These are phyloP conservation scores for Naegleria fowleri DNA, from an alignment of 208 protist species.

Conservation along the genomic window DNA sequence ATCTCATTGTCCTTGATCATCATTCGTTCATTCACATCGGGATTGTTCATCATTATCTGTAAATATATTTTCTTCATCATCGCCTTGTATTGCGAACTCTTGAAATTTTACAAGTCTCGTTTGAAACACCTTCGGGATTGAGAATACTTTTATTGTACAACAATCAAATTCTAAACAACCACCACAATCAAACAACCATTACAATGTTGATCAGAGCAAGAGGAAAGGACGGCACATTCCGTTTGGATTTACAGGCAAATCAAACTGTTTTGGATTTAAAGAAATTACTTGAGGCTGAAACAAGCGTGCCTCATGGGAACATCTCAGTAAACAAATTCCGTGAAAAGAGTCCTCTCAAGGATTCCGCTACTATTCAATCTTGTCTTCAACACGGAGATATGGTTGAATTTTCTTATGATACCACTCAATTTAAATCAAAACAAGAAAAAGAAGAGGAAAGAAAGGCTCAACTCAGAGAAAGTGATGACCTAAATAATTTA, in stretches of 20 bases:
- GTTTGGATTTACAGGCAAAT: neutral
- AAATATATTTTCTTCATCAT: no score
- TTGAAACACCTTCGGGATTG: no score
- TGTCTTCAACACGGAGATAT: neutral
- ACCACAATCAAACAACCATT: no score
- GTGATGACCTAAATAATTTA: neutral
- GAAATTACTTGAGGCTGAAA: neutral
- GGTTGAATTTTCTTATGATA: neutral
- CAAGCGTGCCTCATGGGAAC: neutral
- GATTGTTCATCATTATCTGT: no score
- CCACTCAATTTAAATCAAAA: neutral
- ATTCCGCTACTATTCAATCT: neutral
- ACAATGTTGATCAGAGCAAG: conserved; percentile 16
- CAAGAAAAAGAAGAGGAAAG: conserved; percentile 2
- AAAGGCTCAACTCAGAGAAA: neutral
- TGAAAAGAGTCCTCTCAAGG: neutral
- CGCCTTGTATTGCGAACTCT: no score
- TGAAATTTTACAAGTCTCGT: no score
- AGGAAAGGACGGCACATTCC: conserved; percentile 25
- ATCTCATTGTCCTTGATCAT: no score
- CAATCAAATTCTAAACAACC: no score
- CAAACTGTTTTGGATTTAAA: neutral
- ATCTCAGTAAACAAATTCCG: neutral
- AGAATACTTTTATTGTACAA: no score
- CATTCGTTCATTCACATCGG: no score